Evolutionary conservation across 2,329 filamentous ascomycete species (phyloP), one percentile per base, ranked within the genome.

Genomic region (Myriosclerotinia scirpicola): DNA sequence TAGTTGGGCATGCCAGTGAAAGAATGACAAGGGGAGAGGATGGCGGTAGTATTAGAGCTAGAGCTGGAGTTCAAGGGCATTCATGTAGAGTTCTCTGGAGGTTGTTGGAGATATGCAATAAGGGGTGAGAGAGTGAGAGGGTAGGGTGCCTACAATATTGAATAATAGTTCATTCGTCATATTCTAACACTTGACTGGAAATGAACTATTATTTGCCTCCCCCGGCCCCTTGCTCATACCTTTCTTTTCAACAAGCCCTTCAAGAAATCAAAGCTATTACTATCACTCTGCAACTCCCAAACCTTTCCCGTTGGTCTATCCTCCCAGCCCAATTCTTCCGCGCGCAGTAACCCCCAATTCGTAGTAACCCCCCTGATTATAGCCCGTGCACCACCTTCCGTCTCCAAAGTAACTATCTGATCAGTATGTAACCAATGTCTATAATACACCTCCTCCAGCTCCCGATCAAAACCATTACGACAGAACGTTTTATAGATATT

Each of bases 221-320:
- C 30, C 0, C 26, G 1, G 14, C 8, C 20, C 12, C n/a, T 36
- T 38, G 5, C 14, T 2, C 34, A 76, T 14, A 63, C 67, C 82
- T 96, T 98, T 74, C 89, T 85, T 81, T 87, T 92, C 26, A 99
- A 81, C 73, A 99, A 76, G 0, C 95, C 95, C 75, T 86, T 91
- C 80, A 97, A 96, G 77, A 97, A 99, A 79, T 99, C 95, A 81
- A 99, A 99, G 77, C 93, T 97, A 75, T 99, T 99, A 76, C 93
- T 92, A 78, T 99, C 95, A 77, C 93, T 97, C 81, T 97, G 93
- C 79, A 99, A 79, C 73, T 90, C 87, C 85, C 90, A 94, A 60
- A 90, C 81, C 78, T 85, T 90, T 0, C 94, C 93, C 0, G 91
- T 97, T 2, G 83, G 81, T 64, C 88, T 82, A 69, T 92, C 92